Conservation (phyloP, 2,329 filamentous ascomycete species). For the Aspergillus terreus region DNA sequence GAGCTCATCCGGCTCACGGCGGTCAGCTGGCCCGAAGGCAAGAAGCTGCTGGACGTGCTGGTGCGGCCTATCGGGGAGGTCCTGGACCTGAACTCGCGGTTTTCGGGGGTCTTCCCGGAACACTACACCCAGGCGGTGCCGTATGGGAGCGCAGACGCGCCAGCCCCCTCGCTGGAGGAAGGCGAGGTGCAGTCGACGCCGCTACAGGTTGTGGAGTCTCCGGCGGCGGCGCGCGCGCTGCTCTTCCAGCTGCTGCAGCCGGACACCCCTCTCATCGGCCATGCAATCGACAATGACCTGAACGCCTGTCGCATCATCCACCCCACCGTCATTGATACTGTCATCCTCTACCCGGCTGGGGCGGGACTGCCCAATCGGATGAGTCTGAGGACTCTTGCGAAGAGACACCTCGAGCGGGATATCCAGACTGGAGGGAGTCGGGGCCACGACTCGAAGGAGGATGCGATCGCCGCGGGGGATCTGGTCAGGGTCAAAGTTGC, state of each 20-base stretch:
- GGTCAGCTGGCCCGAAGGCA: slow-evolving; percentile 77
- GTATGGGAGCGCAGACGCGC: slow-evolving; percentile 39
- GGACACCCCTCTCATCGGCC: slow-evolving; percentile 79
- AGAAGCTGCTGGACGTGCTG: slow-evolving; percentile 74
- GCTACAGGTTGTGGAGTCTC: slow-evolving; percentile 72
- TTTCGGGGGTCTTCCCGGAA: slow-evolving; percentile 78
- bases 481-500: slow-evolving; percentile 69
- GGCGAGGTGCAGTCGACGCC: slow-evolving; percentile 28
- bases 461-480: slow-evolving; percentile 84
- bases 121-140: slow-evolving; percentile 67
- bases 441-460: slow-evolving; percentile 91
- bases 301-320: slow-evolving; percentile 83
- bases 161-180: slow-evolving; percentile 22
- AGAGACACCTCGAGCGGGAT: slow-evolving; percentile 64
- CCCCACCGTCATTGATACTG: slow-evolving; percentile 78
- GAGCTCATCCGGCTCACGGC: slow-evolving; percentile 89
- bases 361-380: slow-evolving; percentile 72
- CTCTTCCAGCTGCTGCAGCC: slow-evolving; percentile 74
- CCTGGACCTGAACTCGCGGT: slow-evolving; percentile 86
- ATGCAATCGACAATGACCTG: slow-evolving; percentile 93
- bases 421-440: slow-evolving; percentile 68
- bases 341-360: slow-evolving; percentile 76
- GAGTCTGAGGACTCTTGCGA: slow-evolving; percentile 71
- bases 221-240: slow-evolving; percentile 68
- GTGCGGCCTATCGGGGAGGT: slow-evolving; percentile 80